Conservation (phyloP, 1,284 basidiomycete species). For the Ustilago crameri region DNA sequence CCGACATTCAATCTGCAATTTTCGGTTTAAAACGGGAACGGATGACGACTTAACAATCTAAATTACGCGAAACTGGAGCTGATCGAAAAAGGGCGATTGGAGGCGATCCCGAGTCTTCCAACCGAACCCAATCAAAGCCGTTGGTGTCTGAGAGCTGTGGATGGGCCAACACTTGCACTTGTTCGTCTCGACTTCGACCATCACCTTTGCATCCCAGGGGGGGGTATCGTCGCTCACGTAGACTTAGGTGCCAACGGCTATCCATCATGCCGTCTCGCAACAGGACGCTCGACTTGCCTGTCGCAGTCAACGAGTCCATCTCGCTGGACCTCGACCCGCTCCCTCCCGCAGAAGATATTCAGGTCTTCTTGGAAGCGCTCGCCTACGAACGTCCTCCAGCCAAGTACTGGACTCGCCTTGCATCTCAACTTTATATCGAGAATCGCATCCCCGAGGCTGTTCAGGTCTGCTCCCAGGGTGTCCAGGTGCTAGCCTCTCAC, state of each 20-base stretch:
- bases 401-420: conserved; percentile 59
- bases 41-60: no score
- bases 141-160: background rate
- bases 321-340: conserved; percentile 60
- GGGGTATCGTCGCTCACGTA: no score
- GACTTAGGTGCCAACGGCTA: no score
- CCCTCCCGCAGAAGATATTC: conserved; percentile 56
- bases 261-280: conserved; percentile 41
- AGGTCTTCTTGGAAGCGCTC: conserved; percentile 60
- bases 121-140: background rate
- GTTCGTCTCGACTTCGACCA: background rate
- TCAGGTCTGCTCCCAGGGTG: conserved; percentile 48
- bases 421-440: conserved; percentile 53
- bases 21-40: no score
- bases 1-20: no score
- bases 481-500: conserved; percentile 46
- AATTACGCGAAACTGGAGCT: background rate
- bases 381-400: conserved; percentile 55
- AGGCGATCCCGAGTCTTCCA: no score
- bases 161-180: background rate
- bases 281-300: conserved; percentile 56
- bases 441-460: conserved; percentile 51
- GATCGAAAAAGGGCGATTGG: background rate
- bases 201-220: no score
- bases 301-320: conserved; percentile 59